A percentile compares a stretch with the other conserved stretches of the same genome.
Conservation (phyloP, 208 protist species). For the Crithidia brevicula region DNA sequence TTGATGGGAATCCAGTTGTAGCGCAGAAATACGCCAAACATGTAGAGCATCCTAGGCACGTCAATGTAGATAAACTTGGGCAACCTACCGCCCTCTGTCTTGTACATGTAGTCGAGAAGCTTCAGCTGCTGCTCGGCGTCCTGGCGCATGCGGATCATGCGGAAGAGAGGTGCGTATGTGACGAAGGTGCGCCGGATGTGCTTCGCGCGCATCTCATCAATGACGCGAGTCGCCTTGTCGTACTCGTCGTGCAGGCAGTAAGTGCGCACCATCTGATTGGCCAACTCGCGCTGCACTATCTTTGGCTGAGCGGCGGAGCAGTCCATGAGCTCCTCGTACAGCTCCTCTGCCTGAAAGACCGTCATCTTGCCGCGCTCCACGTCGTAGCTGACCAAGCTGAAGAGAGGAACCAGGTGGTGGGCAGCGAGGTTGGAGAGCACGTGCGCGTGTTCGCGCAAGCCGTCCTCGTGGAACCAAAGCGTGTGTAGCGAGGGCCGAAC, state of each 20-base stretch:
- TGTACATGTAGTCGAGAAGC: slow-evolving; percentile 80
- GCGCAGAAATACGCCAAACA: slow-evolving; percentile 85
- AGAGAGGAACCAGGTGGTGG: slow-evolving; percentile 91
- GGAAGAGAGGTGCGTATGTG: slow-evolving; percentile 91
- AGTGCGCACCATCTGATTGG: slow-evolving; percentile 88
- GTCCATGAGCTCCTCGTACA: slow-evolving; percentile 92
- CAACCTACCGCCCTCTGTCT: slow-evolving; percentile 72
- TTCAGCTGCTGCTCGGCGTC: slow-evolving; percentile 71
- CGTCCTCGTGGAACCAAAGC: slow-evolving; percentile 89
- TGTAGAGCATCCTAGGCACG: slow-evolving; percentile 83
- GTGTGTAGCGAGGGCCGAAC: slow-evolving; percentile 84
- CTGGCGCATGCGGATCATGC: slow-evolving; percentile 64
- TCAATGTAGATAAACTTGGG: slow-evolving; percentile 89
- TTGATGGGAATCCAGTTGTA: slow-evolving; percentile 91
- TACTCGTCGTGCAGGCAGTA: slow-evolving; percentile 82
- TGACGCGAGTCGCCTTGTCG: slow-evolving; percentile 75
- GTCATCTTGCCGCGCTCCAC: slow-evolving; percentile 88
- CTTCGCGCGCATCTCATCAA: slow-evolving; percentile 79
- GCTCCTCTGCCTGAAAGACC: slow-evolving; percentile 66
- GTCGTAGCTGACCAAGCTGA: slow-evolving; percentile 88
- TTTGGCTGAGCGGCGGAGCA: slow-evolving; percentile 83
- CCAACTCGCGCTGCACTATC: slow-evolving; percentile 89
- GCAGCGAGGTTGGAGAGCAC: slow-evolving; percentile 77
- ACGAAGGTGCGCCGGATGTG: slow-evolving; percentile 89
- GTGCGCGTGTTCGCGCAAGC: slow-evolving; percentile 76